Base-by-base conservation (phyloP, 208 protist genomes). In the Trypanosoma melophagium region DNA sequence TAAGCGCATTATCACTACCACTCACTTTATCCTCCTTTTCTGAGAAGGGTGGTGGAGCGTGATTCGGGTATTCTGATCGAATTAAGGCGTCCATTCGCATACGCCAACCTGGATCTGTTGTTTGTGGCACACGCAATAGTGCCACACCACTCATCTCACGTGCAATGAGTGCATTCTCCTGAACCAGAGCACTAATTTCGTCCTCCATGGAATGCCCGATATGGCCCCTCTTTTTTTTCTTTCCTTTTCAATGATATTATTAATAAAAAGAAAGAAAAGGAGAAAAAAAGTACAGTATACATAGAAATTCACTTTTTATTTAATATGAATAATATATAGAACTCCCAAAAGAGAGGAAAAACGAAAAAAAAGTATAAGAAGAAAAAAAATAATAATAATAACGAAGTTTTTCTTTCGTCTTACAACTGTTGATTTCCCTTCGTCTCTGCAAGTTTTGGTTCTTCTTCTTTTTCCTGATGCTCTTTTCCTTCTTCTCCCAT, bases 121-220 rank as follows among this genome's bases (percentile, higher is more conserved):
- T 51, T 28, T 69, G 63, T 38, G 71, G 68, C 22, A 69, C 35
- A 7, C 40, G 3, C 50, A 76, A 62, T 9, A 64, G 16, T 13
- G 78, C 72, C 14, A 78, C 77, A 9, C 80, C 84, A 40, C 74
- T 61, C 22, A 84, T 74, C 25, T 79, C 67, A n/a, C 78, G 75
- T 5, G 75, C 71, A 13, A 58, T 51, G 7, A 49, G 72, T 19
- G 80, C 71, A 60, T 89, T 86, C 35, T 76, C 76, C 0, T 41
- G 44, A 7, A 86, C 68, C 21, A 86, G 57, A 22, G 76, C 68
- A 28, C 67, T 24, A 13, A 69, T 66, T 21, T 28, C 24, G 31
- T 4, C 13, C 7, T 38, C 24, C 21, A 60, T 59, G 9, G 7
- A 44, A 41, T 9, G 22, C n/a, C 3, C 40, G 12, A 47, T 25